Percentiles rank a stretch among this genome's conserved stretches.
Conservation (phyloP, 2,329 filamentous ascomycete species). For the Microthyrium microscopicum region DNA sequence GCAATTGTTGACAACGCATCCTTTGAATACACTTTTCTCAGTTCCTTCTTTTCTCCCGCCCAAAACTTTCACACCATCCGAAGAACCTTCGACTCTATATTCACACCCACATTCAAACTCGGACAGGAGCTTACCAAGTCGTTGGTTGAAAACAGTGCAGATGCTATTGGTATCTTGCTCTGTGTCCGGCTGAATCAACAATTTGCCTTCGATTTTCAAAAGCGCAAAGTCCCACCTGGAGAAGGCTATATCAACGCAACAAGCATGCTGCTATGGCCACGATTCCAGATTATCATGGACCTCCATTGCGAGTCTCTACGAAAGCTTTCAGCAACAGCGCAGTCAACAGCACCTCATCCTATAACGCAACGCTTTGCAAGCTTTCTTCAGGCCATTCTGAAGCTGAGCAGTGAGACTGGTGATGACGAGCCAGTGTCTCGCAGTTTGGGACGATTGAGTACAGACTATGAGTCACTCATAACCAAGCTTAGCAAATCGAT, state of each 20-base stretch:
- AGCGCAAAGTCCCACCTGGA: slow-evolving; percentile 72
- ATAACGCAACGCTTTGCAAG: slow-evolving; percentile 93
- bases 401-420: slow-evolving; percentile 72
- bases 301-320: slow-evolving; percentile 78
- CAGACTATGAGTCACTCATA: slow-evolving; percentile 72
- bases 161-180: slow-evolving; percentile 75
- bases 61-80: slow-evolving; percentile 62
- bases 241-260: slow-evolving; percentile 90
- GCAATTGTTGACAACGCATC: slow-evolving; percentile 87
- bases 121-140: slow-evolving; percentile 62
- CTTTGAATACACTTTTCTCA: slow-evolving; percentile 87
- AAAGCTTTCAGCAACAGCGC: slow-evolving; percentile 34
- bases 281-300: slow-evolving; percentile 88
- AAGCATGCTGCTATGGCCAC: slow-evolving; percentile 91
- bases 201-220: slow-evolving; percentile 83
- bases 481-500: slow-evolving; percentile 57
- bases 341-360: slow-evolving; percentile 73
- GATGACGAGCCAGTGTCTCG: slow-evolving; percentile 86
- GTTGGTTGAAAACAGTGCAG: slow-evolving; percentile 60
- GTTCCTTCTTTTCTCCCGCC: slow-evolving; percentile 70
- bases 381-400: slow-evolving; percentile 68
- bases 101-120: slow-evolving; percentile 75
- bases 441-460: slow-evolving; percentile 58
- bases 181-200: slow-evolving; percentile 88
- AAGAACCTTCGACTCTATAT: slow-evolving; percentile 72